Base-by-base conservation (phyloP, 2,329 filamentous ascomycete genomes). In the Beauveria scarabaeidicola region DNA sequence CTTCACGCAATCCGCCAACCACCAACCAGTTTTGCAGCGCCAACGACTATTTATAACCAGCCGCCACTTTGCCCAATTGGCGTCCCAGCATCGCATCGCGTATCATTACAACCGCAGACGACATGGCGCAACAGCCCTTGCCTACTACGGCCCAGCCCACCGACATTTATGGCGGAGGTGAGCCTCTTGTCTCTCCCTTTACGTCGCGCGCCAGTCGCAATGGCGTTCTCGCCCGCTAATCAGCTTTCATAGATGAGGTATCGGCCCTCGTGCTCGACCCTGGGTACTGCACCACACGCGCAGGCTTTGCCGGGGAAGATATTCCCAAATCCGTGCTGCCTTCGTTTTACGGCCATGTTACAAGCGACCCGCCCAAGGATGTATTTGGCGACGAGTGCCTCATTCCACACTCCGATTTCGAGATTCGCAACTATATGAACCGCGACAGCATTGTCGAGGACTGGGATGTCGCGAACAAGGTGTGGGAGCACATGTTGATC, bases 261-360 rank as follows among this genome's bases (percentile, higher is more conserved):
- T 95, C 92, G 40, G 95, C 95, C 56, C 89, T 99, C 66, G 90
- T 99, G 41, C 90, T 99, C 70, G 94, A 99, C 71, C 90, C 94
- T 3, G 94, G 95, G 63, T 97, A 91, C 77, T 90, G 89, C 70
- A 88, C 86, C 66, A 92, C 90, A 44, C 91, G 95, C 75, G 94
- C 92, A 62, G 94, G 94, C 61, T 99, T 97, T 70, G 95, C 95
- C 13, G 94, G 95, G 70, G 95, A 99, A 82, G 94, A 99, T 76
- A 88, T 91, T 0, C 94, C 94, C 66, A 97, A 97, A 78, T 91
- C 90, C 32, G 86, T 97, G 60, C 82, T 96, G 61, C 92, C 93
- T 29, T 94, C 91, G 48, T 91, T 89, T 77, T 99, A 99, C 76
- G 92, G 89, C 58, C 77, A 81, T 69, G 68, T 81, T 58, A 80